Conservation (phyloP, 176 grass and related monocot species). For the Rhynchospora pubera region DNA sequence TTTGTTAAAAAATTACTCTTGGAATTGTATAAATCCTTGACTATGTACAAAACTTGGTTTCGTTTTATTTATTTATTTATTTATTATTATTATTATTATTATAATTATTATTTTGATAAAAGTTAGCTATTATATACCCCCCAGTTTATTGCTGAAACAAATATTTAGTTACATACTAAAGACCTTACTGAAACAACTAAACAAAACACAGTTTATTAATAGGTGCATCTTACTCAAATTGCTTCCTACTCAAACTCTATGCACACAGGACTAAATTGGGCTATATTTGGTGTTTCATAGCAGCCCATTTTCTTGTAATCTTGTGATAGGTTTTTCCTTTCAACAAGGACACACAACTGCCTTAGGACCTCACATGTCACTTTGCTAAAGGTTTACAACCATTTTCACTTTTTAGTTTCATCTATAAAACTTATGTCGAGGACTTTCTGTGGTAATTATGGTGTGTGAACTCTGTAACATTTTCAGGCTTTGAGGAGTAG, state of each 20-base stretch:
- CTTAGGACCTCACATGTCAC: conserved; percentile 78
- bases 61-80: no score
- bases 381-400: conserved; percentile 54
- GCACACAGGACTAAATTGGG: not conserved
- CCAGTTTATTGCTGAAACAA: no score
- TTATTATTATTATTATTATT: not conserved
- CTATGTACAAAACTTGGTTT: not conserved
- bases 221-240: no score
- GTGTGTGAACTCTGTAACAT: conserved; percentile 3
- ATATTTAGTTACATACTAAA: no score
- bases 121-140: no score
- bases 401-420: conserved; percentile 14
- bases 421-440: not conserved
- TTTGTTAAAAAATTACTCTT: not conserved
- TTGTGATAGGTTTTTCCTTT: conserved; percentile 73
- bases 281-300: not conserved
- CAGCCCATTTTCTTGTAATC: conserved; percentile 1
- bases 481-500: conserved; percentile 66
- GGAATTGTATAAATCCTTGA: not conserved
- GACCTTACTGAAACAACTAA: no score
- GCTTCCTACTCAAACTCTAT: no score
- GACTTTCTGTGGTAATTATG: not conserved
- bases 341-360: conserved; percentile 55
- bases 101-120: no score
- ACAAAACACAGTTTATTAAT: no score